Percentiles rank a stretch among this genome's conserved stretches.
These are phyloP conservation scores for Periconia digitata DNA, from an alignment of 2,329 filamentous ascomycete species.

Conservation along the genomic window DNA sequence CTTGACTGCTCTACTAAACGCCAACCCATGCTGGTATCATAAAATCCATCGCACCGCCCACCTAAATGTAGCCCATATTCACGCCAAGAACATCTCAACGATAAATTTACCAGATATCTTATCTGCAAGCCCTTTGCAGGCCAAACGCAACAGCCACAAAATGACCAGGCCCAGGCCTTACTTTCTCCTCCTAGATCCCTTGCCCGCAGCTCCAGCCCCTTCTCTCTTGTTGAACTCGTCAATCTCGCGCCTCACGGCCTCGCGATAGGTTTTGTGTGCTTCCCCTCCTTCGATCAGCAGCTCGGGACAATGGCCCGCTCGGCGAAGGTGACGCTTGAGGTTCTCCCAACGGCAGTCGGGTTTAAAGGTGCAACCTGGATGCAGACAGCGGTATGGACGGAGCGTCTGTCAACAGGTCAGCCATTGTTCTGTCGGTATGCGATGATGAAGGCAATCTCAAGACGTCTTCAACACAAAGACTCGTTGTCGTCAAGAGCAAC, in stretches of 20 bases:
- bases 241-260: slow-evolving; percentile 33
- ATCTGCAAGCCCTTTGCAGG: not conserved
- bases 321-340: slow-evolving; percentile 41
- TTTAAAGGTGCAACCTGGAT: slow-evolving; percentile 41
- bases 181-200: slow-evolving; percentile 22
- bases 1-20: not conserved
- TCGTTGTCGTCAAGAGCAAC: too few species aligned
- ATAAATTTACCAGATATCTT: not conserved
- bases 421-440: not conserved
- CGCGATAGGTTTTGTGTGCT: slow-evolving; percentile 36
- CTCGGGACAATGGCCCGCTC: slow-evolving; percentile 38
- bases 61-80: not conserved
- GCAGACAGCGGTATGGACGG: slow-evolving; percentile 39
- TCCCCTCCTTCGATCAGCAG: slow-evolving; percentile 36
- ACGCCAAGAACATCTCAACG: not conserved
- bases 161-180: not conserved
- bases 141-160: not conserved
- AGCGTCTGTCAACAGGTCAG: slow-evolving; percentile 24
- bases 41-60: not conserved
- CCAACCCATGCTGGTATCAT: not conserved
- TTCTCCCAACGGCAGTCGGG: slow-evolving; percentile 45
- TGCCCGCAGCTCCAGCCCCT: slow-evolving; percentile 21
- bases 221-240: slow-evolving; percentile 37
- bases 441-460: not conserved
- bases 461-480: too few species aligned